phyloP scores from a whole-genome alignment of 2,329 filamentous ascomycete species.

The Cercospora zeae-maydis region DNA sequence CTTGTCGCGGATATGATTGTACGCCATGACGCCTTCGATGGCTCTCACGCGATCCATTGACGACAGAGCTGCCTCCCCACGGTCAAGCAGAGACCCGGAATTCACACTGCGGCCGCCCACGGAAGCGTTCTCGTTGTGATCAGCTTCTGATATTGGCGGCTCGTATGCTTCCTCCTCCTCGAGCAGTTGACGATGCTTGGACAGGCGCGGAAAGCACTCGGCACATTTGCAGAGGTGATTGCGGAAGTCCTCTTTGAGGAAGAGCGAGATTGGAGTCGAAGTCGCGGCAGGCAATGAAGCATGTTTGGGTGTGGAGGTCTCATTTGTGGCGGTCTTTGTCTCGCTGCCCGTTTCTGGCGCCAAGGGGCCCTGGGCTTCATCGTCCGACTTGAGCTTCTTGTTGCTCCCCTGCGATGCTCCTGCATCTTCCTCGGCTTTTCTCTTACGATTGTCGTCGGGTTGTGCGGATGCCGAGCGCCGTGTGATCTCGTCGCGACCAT shows the following conservation, averaged over 20 bases:
- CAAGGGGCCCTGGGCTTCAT: not conserved
- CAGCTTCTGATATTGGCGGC: constrained; percentile 68
- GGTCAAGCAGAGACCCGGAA: constrained; percentile 80
- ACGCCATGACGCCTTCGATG: constrained; percentile 95
- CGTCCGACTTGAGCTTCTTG: constrained; percentile 31
- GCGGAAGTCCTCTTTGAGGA: constrained; percentile 76
- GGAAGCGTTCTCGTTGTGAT: constrained; percentile 51
- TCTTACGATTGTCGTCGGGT: constrained; percentile 36
- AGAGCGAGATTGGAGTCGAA: constrained; percentile 68
- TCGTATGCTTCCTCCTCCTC: constrained; percentile 95
- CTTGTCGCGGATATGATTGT: constrained; percentile 92
- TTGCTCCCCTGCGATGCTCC: constrained; percentile 23
- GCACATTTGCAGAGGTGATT: constrained; percentile 76
- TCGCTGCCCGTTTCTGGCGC: not conserved
- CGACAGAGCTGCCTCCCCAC: constrained; percentile 85
- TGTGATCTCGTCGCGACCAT: not conserved
- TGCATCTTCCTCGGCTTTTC: constrained; percentile 46
- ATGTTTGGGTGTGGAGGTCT: constrained; percentile 25
- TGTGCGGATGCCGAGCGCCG: not conserved
- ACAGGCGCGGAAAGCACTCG: constrained; percentile 71
- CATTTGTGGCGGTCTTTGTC: not conserved
- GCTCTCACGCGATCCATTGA: constrained; percentile 90
- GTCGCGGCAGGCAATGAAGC: constrained; percentile 55
- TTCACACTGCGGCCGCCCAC: constrained; percentile 52
- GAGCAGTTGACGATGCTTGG: constrained; percentile 72